Conservation (phyloP, 2,329 filamentous ascomycete genomes). For the Fusarium sp. region DNA sequence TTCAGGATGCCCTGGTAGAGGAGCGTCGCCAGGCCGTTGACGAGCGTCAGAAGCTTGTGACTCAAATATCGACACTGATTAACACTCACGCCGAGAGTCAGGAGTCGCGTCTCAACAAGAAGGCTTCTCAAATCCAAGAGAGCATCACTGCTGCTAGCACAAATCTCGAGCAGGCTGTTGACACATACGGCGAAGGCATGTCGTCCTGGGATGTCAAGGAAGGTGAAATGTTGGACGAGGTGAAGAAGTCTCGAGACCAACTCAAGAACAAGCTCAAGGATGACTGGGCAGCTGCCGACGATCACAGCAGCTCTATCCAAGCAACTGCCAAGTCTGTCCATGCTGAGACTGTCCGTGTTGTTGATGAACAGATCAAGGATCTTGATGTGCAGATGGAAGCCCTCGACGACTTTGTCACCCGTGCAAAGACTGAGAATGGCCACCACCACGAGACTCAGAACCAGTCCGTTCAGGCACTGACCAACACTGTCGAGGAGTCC, state of each 20-base stretch:
- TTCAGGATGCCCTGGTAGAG: constrained; percentile 79
- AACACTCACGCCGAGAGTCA: constrained; percentile 80
- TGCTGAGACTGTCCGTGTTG: constrained; percentile 88
- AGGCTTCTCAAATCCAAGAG: constrained; percentile 72
- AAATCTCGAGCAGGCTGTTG: constrained; percentile 74
- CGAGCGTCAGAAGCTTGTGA: constrained; percentile 80
- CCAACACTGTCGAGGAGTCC: constrained; percentile 77
- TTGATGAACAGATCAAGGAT: constrained; percentile 88
- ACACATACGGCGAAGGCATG: constrained; percentile 78
- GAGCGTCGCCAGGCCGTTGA: constrained; percentile 79
- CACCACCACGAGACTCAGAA: constrained; percentile 79
- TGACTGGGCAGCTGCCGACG: constrained; percentile 85
- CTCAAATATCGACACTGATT: constrained; percentile 83
- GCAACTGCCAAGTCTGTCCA: constrained; percentile 88
- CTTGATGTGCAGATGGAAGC: constrained; percentile 90
- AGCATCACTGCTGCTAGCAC: constrained; percentile 74
- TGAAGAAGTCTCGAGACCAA: constrained; percentile 79
- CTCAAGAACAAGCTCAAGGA: constrained; percentile 86
- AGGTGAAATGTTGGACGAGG: constrained; percentile 75
- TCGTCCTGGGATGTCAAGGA: constrained; percentile 80
- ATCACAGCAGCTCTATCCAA: constrained; percentile 86
- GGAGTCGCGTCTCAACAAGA: constrained; percentile 76
- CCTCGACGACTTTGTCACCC: constrained; percentile 89
- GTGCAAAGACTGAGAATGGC: constrained; percentile 84
- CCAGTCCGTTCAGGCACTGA: constrained; percentile 74